Evolutionary conservation across 75 land plant genomes (phyloP).

Genomic region (Picea sitchensis): DNA sequence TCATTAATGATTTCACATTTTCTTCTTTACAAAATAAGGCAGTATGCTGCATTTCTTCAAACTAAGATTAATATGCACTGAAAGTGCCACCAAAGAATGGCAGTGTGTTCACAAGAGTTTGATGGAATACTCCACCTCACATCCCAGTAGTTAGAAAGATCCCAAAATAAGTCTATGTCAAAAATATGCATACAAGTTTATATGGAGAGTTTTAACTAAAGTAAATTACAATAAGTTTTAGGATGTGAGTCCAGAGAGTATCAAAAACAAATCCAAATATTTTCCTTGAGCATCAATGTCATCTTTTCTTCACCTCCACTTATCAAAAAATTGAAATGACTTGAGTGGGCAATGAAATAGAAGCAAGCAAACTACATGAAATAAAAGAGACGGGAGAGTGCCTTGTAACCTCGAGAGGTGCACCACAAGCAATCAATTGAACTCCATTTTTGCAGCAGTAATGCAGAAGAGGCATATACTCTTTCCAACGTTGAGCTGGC

Average conservation of each 20-base stretch:
- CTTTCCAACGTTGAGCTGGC: slow-evolving; percentile 75
- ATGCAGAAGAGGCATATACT: slow-evolving; percentile 73
- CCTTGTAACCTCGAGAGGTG: slow-evolving; percentile 70
- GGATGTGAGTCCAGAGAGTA: neutral
- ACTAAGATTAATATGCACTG: no score
- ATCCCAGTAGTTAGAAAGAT: no score
- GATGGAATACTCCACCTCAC: no score
- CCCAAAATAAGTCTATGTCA: neutral
- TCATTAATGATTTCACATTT: no score
- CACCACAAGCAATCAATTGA: slow-evolving; percentile 83
- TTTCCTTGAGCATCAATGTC: neutral
- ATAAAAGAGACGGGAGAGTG: slow-evolving; percentile 1
- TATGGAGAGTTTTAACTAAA: no score
- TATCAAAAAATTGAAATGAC: no score
- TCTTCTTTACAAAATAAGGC: no score
- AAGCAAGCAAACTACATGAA: neutral
- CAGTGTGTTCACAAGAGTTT: no score
- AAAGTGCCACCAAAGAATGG: no score
- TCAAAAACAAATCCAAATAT: neutral
- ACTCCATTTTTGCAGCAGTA: slow-evolving; percentile 77
- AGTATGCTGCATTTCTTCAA: no score
- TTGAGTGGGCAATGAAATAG: no score
- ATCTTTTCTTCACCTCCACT: neutral
- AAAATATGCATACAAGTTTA: neutral
- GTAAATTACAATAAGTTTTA: neutral